Evolutionary conservation across 2,329 filamentous ascomycete species (phyloP).

Genomic region (Alternaria hordeiaustralica): DNA sequence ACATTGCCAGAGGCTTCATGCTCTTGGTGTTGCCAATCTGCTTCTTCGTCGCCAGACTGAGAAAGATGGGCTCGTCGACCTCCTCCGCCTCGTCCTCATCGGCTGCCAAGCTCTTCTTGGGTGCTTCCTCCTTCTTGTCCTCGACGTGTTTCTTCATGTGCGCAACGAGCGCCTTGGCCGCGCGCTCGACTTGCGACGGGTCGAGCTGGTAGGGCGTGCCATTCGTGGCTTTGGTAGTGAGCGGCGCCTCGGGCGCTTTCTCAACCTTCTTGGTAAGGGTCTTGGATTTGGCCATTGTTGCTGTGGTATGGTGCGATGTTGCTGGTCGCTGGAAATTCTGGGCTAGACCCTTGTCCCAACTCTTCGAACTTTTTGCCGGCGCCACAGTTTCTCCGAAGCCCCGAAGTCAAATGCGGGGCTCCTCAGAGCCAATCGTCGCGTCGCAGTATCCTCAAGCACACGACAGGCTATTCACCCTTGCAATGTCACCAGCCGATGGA

Average conservation of each 20-base stretch:
- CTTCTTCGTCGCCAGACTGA: slow-evolving; percentile 69
- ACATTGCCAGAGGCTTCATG: slow-evolving; percentile 84
- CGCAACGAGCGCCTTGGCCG: slow-evolving; percentile 64
- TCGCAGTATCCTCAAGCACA: slow-evolving; percentile 24
- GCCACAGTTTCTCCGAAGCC: slow-evolving; percentile 7
- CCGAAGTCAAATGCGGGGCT: slow-evolving; percentile 24
- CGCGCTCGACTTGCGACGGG: slow-evolving; percentile 61
- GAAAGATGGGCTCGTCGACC: slow-evolving; percentile 64
- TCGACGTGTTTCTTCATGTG: slow-evolving; percentile 61
- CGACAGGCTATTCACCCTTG: slow-evolving; percentile 24
- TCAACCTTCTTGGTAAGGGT: slow-evolving; percentile 29
- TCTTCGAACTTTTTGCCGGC: slow-evolving; percentile 26
- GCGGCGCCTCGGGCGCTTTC: slow-evolving; percentile 40
- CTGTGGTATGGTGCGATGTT: slow-evolving; percentile 11
- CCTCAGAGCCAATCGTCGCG: slow-evolving; percentile 38
- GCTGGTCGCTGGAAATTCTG: slow-evolving; percentile 23
- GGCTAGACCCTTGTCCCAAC: slow-evolving; percentile 19
- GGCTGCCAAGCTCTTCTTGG: slow-evolving; percentile 61
- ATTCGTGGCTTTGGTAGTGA: slow-evolving; percentile 46
- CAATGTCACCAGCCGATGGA: slow-evolving; percentile 23
- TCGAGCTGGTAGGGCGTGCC: slow-evolving; percentile 54
- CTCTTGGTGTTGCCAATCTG: slow-evolving; percentile 74
- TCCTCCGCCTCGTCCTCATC: slow-evolving; percentile 54
- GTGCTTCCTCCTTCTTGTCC: slow-evolving; percentile 56
- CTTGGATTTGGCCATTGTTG: slow-evolving; percentile 44